Conservation (phyloP, 139 green algal genomes). For the Diplosphaera chodatii region DNA sequence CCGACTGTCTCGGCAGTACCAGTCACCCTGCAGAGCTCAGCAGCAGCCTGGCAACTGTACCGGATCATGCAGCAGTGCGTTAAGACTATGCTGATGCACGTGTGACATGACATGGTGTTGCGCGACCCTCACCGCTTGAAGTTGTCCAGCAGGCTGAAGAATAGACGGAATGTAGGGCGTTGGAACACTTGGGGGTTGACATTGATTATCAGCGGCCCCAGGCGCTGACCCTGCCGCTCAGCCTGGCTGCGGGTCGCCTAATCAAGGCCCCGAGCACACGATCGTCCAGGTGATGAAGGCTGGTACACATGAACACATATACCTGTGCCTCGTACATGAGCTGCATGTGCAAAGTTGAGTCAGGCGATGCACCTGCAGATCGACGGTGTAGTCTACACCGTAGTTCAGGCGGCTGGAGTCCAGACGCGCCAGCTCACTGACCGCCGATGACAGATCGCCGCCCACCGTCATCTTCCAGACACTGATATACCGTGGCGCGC, state of each 20-base stretch:
- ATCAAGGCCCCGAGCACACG: too few relatives aligned
- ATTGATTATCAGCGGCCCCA: conserved; percentile 39
- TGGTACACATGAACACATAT: too few relatives aligned
- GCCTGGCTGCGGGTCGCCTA: neutral
- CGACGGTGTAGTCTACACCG: neutral
- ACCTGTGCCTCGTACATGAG: too few relatives aligned
- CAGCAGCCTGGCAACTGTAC: too few relatives aligned
- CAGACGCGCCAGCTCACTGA: neutral
- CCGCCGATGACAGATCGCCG: neutral
- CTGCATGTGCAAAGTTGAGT: too few relatives aligned
- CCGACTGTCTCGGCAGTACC: conserved; percentile 23
- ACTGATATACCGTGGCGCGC: too few relatives aligned
- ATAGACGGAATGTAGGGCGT: conserved; percentile 42
- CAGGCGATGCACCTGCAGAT: neutral
- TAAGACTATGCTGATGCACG: too few relatives aligned
- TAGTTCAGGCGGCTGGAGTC: neutral
- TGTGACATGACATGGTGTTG: too few relatives aligned
- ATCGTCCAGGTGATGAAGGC: too few relatives aligned
- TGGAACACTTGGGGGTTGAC: conserved; percentile 33
- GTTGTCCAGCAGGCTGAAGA: conserved; percentile 61
- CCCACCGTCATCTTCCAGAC: neutral
- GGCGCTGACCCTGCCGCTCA: neutral
- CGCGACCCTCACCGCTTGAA: conserved; percentile 43
- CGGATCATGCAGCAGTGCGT: too few relatives aligned
- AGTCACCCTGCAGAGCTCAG: conserved; percentile 24